These are phyloP conservation scores for Mytilinidion resinicola DNA, from an alignment of 495 filamentous ascomycete species.

Conservation along the genomic window DNA sequence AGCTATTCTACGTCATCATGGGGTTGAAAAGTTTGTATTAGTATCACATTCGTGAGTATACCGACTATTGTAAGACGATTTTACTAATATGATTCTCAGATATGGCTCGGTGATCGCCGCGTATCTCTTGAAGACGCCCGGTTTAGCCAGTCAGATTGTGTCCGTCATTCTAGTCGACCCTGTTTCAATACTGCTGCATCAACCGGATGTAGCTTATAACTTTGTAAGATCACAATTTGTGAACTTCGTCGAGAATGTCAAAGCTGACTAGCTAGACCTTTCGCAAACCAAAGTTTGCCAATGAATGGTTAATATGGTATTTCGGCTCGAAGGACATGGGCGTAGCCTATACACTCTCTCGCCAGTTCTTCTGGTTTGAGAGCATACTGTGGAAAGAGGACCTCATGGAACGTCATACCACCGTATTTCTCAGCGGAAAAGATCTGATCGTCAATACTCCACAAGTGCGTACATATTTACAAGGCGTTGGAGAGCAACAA, in stretches of 20 bases:
- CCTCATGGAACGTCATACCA: slow-evolving; percentile 7
- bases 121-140: slow-evolving; percentile 19
- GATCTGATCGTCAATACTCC: slow-evolving; percentile 12
- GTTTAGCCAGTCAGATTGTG: slow-evolving; percentile 18
- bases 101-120: slow-evolving; percentile 30
- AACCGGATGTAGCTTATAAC: slow-evolving; percentile 33
- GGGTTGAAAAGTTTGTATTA: slow-evolving; percentile 26
- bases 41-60: slow-evolving; percentile 23
- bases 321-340: slow-evolving; percentile 28
- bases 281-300: slow-evolving; percentile 20
- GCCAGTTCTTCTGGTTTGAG: slow-evolving; percentile 32
- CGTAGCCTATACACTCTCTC: slow-evolving; percentile 25
- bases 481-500: too few relatives aligned
- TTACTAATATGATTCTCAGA: too few relatives aligned
- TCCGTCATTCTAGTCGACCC: slow-evolving; percentile 29
- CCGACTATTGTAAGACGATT: background rate
- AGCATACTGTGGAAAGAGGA: slow-evolving; percentile 30
- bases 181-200: slow-evolving; percentile 27
- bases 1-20: slow-evolving; percentile 20
- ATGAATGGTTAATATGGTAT: slow-evolving; percentile 31
- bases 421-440: slow-evolving; percentile 7
- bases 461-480: too few relatives aligned
- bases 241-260: background rate
- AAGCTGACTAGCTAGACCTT: slow-evolving; percentile 14
- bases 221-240: slow-evolving; percentile 9